Evolutionary conservation across 768 basidiomycete species (phyloP).

Genomic region (Suillus luteus): DNA sequence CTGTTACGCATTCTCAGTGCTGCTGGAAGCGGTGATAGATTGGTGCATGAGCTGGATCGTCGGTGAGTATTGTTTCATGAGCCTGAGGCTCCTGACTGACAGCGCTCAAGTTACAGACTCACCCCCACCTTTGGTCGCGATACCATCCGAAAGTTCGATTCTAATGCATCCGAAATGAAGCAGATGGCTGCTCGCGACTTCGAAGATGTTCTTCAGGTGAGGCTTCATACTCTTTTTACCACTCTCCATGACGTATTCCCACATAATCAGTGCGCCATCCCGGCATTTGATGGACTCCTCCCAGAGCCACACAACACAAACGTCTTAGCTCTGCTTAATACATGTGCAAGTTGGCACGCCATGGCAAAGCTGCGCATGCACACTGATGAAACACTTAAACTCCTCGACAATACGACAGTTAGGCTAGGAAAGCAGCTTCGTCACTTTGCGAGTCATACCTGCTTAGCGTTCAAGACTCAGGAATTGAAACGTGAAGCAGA

Average conservation of each 20-base stretch:
- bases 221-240: background rate
- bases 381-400: constrained; percentile 23
- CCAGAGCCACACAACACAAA: constrained; percentile 16
- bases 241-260: background rate
- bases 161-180: constrained; percentile 25
- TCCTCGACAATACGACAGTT: constrained; percentile 18
- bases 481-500: constrained; percentile 18
- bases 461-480: constrained; percentile 23
- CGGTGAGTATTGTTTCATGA: constrained; percentile 13
- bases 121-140: constrained; percentile 27
- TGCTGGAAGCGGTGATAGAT: background rate
- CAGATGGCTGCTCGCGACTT: constrained; percentile 31
- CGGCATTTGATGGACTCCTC: constrained; percentile 13
- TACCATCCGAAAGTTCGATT: constrained; percentile 27
- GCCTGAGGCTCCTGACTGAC: too few relatives aligned
- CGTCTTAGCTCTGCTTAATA: constrained; percentile 20
- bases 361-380: constrained; percentile 35
- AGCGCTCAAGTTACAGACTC: constrained; percentile 21
- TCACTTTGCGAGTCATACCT: constrained; percentile 24
- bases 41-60: constrained; percentile 18
- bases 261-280: constrained; percentile 13
- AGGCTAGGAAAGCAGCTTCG: constrained; percentile 24
- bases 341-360: constrained; percentile 19
- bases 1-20: constrained; percentile 27
- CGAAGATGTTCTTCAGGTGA: constrained; percentile 38